These are phyloP conservation scores for Umbelopsis sp. DNA, from an alignment of 371 early-diverging fungal species.

Conservation along the genomic window DNA sequence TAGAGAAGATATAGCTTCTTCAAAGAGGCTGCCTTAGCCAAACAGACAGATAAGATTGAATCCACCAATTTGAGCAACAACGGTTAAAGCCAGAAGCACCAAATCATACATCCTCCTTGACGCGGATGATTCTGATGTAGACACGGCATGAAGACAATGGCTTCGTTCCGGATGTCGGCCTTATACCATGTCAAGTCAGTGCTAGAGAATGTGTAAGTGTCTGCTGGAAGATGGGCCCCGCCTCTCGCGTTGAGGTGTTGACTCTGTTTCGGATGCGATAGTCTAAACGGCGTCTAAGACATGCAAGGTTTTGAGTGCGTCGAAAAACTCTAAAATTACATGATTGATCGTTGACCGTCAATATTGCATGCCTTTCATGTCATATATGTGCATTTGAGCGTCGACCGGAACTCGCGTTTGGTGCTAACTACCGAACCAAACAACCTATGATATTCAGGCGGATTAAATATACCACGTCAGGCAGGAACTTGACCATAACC, in stretches of 20 bases:
- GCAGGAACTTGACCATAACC: background rate
- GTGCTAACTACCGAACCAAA: background rate
- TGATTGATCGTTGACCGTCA: background rate
- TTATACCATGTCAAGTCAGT: background rate
- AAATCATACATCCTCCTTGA: background rate
- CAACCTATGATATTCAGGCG: background rate
- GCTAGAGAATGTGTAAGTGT: constrained; percentile 22
- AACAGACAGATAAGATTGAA: constrained; percentile 22
- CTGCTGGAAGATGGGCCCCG: constrained; percentile 3
- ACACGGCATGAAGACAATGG: background rate
- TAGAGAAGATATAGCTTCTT: background rate
- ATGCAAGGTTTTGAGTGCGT: background rate
- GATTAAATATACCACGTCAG: background rate
- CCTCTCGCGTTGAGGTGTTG: background rate
- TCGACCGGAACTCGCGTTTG: background rate
- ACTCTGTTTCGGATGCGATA: background rate
- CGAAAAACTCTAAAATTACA: background rate
- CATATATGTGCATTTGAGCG: background rate
- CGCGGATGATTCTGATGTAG: background rate
- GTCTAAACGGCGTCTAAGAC: background rate
- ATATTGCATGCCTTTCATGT: background rate
- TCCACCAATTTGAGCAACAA: background rate
- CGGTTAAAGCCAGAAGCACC: background rate
- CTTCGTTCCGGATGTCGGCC: background rate
- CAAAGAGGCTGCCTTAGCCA: constrained; percentile 18